Conservation (phyloP, 345 rosid genomes). For the Brassica napus region DNA sequence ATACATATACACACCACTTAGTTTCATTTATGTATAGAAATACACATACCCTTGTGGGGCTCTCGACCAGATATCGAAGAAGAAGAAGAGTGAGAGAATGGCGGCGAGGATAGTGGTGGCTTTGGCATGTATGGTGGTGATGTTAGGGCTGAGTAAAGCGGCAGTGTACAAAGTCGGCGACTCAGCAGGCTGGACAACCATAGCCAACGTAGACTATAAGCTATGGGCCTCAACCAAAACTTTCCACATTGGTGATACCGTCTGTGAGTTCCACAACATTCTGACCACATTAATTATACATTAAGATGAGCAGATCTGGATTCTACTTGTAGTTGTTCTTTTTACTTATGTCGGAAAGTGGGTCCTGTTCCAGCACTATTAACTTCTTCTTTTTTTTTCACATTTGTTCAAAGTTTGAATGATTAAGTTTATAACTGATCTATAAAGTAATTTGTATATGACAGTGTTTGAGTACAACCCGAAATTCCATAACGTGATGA, state of each 20-base stretch:
- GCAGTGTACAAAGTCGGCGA: slow-evolving; percentile 87
- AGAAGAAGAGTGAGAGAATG: slow-evolving; percentile 22
- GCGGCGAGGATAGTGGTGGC: slow-evolving; percentile 10
- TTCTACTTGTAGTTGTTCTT: neutral
- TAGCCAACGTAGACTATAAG: slow-evolving; percentile 81
- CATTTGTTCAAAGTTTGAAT: neutral
- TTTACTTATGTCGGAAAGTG: slow-evolving; percentile 7
- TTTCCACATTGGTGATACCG: slow-evolving; percentile 71
- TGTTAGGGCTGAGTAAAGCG: slow-evolving; percentile 43
- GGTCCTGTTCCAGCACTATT: slow-evolving; percentile 9
- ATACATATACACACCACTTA: slow-evolving; percentile 29
- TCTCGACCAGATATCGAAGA: slow-evolving; percentile 10
- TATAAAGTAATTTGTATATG: neutral
- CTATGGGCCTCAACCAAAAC: slow-evolving; percentile 74
- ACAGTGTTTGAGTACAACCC: slow-evolving; percentile 78
- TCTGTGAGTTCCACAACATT: slow-evolving; percentile 51
- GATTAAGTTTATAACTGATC: neutral
- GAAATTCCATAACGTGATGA: slow-evolving; percentile 90
- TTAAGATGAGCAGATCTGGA: slow-evolving; percentile 13
- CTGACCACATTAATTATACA: neutral
- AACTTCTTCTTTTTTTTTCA: neutral
- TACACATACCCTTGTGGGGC: neutral
- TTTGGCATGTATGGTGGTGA: slow-evolving; percentile 25
- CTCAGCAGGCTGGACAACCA: slow-evolving; percentile 91
- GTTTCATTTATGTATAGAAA: neutral